Evolutionary conservation across 139 green algal genomes (phyloP).

Genomic region (Astrephomene gubernaculifera): DNA sequence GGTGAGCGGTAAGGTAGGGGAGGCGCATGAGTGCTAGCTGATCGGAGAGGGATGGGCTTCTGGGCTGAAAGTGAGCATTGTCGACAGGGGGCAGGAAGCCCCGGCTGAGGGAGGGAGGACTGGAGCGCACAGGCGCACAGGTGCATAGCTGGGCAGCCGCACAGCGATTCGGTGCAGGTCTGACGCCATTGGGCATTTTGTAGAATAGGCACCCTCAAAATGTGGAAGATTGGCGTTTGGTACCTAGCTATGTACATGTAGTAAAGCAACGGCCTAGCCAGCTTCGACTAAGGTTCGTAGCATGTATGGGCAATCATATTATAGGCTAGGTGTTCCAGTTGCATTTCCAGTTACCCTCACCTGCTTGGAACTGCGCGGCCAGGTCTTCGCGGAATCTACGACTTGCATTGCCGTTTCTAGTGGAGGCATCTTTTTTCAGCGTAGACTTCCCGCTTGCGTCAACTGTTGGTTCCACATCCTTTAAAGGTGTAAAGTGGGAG

Average conservation of each 20-base stretch:
- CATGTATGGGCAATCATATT: not conserved
- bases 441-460: not conserved
- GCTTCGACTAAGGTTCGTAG: not conserved
- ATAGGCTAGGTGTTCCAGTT: not conserved
- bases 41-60: too few relatives aligned
- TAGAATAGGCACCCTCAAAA: not conserved
- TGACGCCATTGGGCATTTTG: not conserved
- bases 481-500: too few relatives aligned
- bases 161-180: too few relatives aligned
- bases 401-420: not conserved
- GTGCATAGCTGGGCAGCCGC: too few relatives aligned
- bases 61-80: not conserved
- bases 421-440: conserved; percentile 1
- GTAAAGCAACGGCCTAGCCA: not conserved
- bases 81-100: not conserved
- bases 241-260: not conserved
- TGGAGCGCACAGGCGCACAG: too few relatives aligned
- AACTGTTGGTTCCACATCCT: too few relatives aligned
- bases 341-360: not conserved
- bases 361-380: conserved; percentile 11
- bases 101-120: not conserved
- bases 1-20: not conserved
- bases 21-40: too few relatives aligned
- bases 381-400: conserved; percentile 3
- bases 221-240: not conserved